Conservation (phyloP, 2,329 filamentous ascomycete species). For the Hymenoscyphus salicellus region DNA sequence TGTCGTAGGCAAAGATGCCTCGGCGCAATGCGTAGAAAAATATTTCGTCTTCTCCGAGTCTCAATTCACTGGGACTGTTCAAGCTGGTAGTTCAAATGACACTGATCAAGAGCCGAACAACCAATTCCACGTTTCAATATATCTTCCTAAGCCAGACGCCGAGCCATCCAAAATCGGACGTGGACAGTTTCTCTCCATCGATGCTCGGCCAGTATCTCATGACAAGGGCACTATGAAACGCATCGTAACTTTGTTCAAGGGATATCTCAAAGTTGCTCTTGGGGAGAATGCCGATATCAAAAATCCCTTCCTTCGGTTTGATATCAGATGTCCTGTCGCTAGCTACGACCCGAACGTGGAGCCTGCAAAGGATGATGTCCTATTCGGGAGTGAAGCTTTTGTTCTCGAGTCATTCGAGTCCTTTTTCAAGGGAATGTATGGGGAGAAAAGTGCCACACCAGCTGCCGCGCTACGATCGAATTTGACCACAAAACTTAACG, state of each 20-base stretch:
- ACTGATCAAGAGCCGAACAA: not conserved
- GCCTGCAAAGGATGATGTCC: slow-evolving; percentile 67
- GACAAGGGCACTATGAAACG: slow-evolving; percentile 57
- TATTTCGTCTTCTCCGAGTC: slow-evolving; percentile 25
- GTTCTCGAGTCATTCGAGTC: slow-evolving; percentile 39
- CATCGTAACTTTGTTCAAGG: slow-evolving; percentile 52
- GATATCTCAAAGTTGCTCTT: slow-evolving; percentile 42
- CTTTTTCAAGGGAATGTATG: slow-evolving; percentile 32
- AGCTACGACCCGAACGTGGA: slow-evolving; percentile 73
- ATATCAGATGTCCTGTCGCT: slow-evolving; percentile 57
- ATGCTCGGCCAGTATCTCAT: slow-evolving; percentile 61
- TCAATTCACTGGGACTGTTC: not conserved
- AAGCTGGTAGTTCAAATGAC: not conserved
- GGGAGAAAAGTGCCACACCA: slow-evolving; percentile 14
- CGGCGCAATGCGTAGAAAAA: slow-evolving; percentile 51
- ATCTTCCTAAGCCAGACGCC: slow-evolving; percentile 54
- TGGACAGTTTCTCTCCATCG: slow-evolving; percentile 64
- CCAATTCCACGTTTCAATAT: slow-evolving; percentile 51
- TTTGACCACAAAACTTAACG: slow-evolving; percentile 11
- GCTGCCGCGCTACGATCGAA: not conserved
- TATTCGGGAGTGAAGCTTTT: slow-evolving; percentile 57
- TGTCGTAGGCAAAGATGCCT: slow-evolving; percentile 56
- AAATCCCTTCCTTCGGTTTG: slow-evolving; percentile 61
- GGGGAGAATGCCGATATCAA: slow-evolving; percentile 35
- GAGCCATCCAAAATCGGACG: slow-evolving; percentile 44